A percentile compares a stretch with the other conserved stretches of the same genome.
Evolutionary conservation across 768 basidiomycete genomes (phyloP).

Genomic region (Filobasidium floriforme): DNA sequence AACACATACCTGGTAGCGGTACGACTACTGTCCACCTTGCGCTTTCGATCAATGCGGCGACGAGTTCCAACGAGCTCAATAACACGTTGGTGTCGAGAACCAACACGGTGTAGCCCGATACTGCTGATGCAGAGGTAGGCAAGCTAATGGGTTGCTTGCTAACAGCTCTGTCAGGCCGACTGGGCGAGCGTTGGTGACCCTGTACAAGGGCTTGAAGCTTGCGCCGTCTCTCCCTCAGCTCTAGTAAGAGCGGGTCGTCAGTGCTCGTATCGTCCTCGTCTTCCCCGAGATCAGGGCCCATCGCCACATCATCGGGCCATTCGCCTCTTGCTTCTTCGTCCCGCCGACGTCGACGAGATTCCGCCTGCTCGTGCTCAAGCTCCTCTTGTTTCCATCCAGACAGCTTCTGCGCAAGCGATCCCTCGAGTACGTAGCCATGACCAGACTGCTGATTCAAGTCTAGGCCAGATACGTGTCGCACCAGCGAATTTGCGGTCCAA

Average conservation of each 20-base stretch:
- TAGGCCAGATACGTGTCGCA: conserved; percentile 67
- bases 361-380: conserved; percentile 61
- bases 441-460: conserved; percentile 48
- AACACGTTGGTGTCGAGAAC: conserved; percentile 94
- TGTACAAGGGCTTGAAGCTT: conserved; percentile 63
- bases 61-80: conserved; percentile 66
- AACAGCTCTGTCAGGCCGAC: conserved; percentile 31
- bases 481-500: conserved; percentile 62
- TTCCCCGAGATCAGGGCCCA: conserved; percentile 19
- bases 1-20: conserved; percentile 60
- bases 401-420: conserved; percentile 48
- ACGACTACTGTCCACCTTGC: conserved; percentile 78
- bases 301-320: conserved; percentile 52
- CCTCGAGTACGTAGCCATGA: conserved; percentile 52
- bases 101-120: conserved; percentile 80
- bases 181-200: conserved; percentile 30
- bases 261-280: conserved; percentile 32
- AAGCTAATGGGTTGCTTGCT: conserved; percentile 44
- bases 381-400: conserved; percentile 49
- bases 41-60: conserved; percentile 69
- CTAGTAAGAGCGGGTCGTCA: conserved; percentile 19
- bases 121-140: conserved; percentile 23
- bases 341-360: conserved; percentile 58
- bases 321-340: conserved; percentile 55
- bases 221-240: conserved; percentile 59